These are phyloP conservation scores for Myxozyma neotropica DNA, from an alignment of 805 yeast species.

Conservation along the genomic window DNA sequence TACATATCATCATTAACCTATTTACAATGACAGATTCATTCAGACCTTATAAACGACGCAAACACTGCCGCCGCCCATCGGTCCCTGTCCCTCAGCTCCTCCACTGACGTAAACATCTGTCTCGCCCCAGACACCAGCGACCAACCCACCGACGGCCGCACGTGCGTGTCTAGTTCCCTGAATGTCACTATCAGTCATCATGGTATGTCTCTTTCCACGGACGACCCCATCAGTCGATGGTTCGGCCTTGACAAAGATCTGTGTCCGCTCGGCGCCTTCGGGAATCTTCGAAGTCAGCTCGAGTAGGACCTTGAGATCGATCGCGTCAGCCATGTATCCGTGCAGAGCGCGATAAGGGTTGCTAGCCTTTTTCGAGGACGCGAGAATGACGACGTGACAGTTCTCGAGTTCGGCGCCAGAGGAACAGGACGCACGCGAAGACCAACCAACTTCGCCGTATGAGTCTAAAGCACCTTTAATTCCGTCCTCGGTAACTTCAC, in stretches of 20 bases:
- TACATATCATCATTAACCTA: background rate
- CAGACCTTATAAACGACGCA: slow-evolving; percentile 32
- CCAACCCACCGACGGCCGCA: slow-evolving; percentile 34
- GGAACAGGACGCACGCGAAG: slow-evolving; percentile 34
- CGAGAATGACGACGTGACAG: slow-evolving; percentile 30
- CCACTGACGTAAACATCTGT: slow-evolving; percentile 33
- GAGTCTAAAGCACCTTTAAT: slow-evolving; percentile 25
- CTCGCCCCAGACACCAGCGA: slow-evolving; percentile 34
- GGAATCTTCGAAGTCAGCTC: slow-evolving; percentile 25
- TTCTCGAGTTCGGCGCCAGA: slow-evolving; percentile 34
- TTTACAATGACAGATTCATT: background rate
- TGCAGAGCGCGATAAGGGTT: slow-evolving; percentile 33
- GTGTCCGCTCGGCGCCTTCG: slow-evolving; percentile 27
- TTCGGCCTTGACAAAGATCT: slow-evolving; percentile 34
- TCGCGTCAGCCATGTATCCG: slow-evolving; percentile 34
- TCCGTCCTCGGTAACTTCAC: slow-evolving; percentile 26
- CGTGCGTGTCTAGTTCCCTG: slow-evolving; percentile 35
- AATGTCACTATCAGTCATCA: slow-evolving; percentile 34
- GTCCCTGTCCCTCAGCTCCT: slow-evolving; percentile 35
- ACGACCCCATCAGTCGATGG: slow-evolving; percentile 34
- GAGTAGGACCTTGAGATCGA: slow-evolving; percentile 27
- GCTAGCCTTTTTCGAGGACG: slow-evolving; percentile 27
- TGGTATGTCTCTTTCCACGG: slow-evolving; percentile 31
- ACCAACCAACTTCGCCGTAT: slow-evolving; percentile 32
- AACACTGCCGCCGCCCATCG: slow-evolving; percentile 35